A percentile compares a stretch with the other conserved stretches of the same genome.
Conservation (phyloP, 1,139 yeast genomes). For the Wickerhamomyces sp. region DNA sequence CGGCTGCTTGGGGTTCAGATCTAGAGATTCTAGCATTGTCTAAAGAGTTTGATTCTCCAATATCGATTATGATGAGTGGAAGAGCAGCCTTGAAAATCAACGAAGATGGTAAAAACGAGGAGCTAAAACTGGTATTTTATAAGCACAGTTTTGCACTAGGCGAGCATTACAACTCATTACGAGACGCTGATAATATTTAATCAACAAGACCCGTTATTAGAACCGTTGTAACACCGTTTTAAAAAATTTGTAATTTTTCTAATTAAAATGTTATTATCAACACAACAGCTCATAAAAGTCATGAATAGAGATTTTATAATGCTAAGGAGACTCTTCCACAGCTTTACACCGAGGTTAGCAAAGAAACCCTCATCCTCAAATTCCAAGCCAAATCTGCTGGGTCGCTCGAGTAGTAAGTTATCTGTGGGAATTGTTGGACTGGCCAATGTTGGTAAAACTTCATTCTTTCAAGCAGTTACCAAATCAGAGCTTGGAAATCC, state of each 20-base stretch:
- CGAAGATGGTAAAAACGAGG: slow-evolving; percentile 45
- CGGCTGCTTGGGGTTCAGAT: slow-evolving; percentile 97
- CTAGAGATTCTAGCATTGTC: slow-evolving; percentile 83
- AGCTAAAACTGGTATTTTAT: slow-evolving; percentile 71
- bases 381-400: slow-evolving; percentile 30
- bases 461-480: slow-evolving; percentile 54
- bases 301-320: neutral
- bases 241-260: too few species aligned
- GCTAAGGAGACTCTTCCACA: slow-evolving; percentile 6
- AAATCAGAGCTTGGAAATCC: slow-evolving; percentile 66
- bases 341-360: slow-evolving; percentile 4
- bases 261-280: too few species aligned
- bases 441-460: slow-evolving; percentile 3
- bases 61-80: slow-evolving; percentile 76
- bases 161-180: slow-evolving; percentile 88
- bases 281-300: too few species aligned
- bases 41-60: slow-evolving; percentile 60
- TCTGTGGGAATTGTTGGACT: slow-evolving; percentile 59
- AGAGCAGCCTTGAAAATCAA: slow-evolving; percentile 58
- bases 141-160: slow-evolving; percentile 87
- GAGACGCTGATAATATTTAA: slow-evolving; percentile 35
- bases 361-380: slow-evolving; percentile 9
- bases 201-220: too few species aligned
- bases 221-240: too few species aligned
- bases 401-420: slow-evolving; percentile 53